Evolutionary conservation across 371 early-diverging fungal species (phyloP), one percentile per base, ranked within the genome.

Genomic region (Mucor circinelloides): DNA sequence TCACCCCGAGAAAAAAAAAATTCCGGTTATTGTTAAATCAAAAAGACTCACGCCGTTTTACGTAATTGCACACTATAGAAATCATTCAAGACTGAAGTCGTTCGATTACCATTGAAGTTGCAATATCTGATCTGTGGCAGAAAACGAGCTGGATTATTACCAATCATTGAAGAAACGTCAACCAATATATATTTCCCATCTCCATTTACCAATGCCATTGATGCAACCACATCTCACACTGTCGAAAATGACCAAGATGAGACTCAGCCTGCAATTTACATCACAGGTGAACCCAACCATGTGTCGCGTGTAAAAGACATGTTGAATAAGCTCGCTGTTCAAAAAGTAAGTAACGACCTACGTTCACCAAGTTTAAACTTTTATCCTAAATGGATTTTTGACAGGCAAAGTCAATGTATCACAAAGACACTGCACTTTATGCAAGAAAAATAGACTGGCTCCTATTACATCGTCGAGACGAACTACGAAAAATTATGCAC

Each of bases 401-500:
- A 52, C 61, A 82, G 83, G 67, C 63, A 30, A 76, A 78, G 54
- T 80, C 80, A 28, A 69, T 83, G 74, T 80, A 78, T 62, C 80
- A 78, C 66, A 83, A 80, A 61, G 77, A 78, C 40, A 68, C 76
- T 36, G 74, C 71, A n/a, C 57, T 82, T 68, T 64, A 77, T 66
- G 82, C 91, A 28, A 82, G 89, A 32, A 93, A 93, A 71, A 73
- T 93, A 64, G 94, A 94, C 67, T 94, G 93, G 93, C 79, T 93
- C 68, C 69, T 91, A 42, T 74, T 85, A 27, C 81, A 87, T 67
- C 76, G 86, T 42, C 87, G 86, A 28, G 86, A 87, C 52, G 77
- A 87, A 38, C 64, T 94, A 12, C 78, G 80, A 15, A 82, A 85
- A 63, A 90, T 93, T 57, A 91, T 91, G 91, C 67, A 75, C 25